These are phyloP conservation scores for Eucalyptus rudis DNA, from an alignment of 345 rosid species.

Conservation along the genomic window DNA sequence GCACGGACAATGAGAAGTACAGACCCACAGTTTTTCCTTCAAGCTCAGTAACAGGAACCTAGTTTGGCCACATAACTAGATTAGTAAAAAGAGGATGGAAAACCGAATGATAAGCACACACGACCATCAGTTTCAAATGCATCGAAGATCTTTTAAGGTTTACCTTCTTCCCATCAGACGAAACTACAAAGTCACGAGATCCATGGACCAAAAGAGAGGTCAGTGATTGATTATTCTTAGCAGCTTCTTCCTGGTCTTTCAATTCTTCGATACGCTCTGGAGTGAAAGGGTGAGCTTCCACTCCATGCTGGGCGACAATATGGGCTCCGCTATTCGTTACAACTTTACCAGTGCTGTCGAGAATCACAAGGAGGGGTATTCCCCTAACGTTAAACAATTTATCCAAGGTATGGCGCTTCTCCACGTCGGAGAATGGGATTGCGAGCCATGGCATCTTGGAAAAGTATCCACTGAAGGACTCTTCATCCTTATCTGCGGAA, in stretches of 20 bases:
- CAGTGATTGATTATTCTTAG: slow-evolving; percentile 43
- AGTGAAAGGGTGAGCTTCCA: slow-evolving; percentile 55
- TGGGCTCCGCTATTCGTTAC: slow-evolving; percentile 29
- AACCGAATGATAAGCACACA: background rate
- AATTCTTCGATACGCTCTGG: slow-evolving; percentile 41
- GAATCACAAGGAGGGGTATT: slow-evolving; percentile 58
- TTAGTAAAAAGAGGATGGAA: background rate
- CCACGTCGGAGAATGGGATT: slow-evolving; percentile 55
- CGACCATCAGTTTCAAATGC: background rate
- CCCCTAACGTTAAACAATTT: slow-evolving; percentile 45
- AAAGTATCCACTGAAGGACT: slow-evolving; percentile 46
- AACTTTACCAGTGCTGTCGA: slow-evolving; percentile 44
- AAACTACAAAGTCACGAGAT: slow-evolving; percentile 46
- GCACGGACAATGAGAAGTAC: background rate
- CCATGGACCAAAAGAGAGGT: slow-evolving; percentile 36
- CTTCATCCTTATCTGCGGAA: slow-evolving; percentile 43
- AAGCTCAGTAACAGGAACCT: slow-evolving; percentile 1
- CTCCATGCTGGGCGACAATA: slow-evolving; percentile 47
- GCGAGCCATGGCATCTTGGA: slow-evolving; percentile 89
- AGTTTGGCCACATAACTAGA: background rate
- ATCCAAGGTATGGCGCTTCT: slow-evolving; percentile 32
- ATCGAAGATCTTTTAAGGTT: background rate
- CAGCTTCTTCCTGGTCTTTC: slow-evolving; percentile 48
- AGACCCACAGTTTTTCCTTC: slow-evolving; percentile 6
- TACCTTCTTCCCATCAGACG: slow-evolving; percentile 46